Conservation (phyloP, 2,329 filamentous ascomycete species). For the Pseudocercospora macadamiae region DNA sequence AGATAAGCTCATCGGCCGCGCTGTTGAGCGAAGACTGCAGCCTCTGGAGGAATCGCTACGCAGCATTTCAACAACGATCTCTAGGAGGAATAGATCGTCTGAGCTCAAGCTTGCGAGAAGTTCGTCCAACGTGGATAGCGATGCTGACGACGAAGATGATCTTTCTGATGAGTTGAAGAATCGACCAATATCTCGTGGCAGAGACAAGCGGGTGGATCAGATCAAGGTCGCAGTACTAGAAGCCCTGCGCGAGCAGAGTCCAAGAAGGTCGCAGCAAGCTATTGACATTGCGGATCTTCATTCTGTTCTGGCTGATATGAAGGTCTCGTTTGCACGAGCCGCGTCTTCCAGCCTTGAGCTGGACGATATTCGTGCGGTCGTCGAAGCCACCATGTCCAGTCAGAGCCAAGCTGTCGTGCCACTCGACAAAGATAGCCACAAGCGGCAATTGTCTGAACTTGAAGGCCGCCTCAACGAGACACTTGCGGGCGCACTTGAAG, state of each 20-base stretch:
- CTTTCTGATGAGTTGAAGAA: constrained; percentile 64
- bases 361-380: constrained; percentile 45
- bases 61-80: constrained; percentile 62
- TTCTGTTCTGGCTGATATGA: constrained; percentile 52
- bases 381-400: constrained; percentile 40
- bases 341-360: constrained; percentile 49
- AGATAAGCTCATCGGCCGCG: constrained; percentile 77
- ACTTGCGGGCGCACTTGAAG: constrained; percentile 41
- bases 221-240: constrained; percentile 65
- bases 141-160: constrained; percentile 83
- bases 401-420: constrained; percentile 35
- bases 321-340: constrained; percentile 51
- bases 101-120: constrained; percentile 42
- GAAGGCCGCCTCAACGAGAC: constrained; percentile 39
- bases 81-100: constrained; percentile 61
- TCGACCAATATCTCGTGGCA: constrained; percentile 74
- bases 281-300: constrained; percentile 46
- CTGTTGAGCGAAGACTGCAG: constrained; percentile 74
- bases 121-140: constrained; percentile 69
- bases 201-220: constrained; percentile 80
- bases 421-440: constrained; percentile 30
- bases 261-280: constrained; percentile 28
- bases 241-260: constrained; percentile 56
- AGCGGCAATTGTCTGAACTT: constrained; percentile 35
- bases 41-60: constrained; percentile 81